Evolutionary conservation across 495 filamentous ascomycete species (phyloP).

Genomic region (Xylaria scruposa): DNA sequence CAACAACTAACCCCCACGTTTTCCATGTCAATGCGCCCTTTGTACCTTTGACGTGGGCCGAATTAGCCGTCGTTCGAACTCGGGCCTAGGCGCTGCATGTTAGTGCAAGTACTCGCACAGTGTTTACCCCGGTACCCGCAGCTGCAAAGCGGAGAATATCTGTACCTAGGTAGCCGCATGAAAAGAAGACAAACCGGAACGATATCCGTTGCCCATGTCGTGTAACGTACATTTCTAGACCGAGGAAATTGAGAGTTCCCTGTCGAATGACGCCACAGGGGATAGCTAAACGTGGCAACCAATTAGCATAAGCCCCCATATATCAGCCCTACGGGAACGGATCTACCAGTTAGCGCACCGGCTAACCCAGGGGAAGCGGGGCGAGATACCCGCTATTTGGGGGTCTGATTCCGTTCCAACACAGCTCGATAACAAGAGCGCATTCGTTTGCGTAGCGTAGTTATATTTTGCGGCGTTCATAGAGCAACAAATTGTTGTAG

Average conservation of each 20-base stretch:
- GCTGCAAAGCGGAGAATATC: background rate
- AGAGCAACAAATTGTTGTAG: too few relatives aligned
- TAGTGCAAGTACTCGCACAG: background rate
- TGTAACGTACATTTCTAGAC: background rate
- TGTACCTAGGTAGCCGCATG: background rate
- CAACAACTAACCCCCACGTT: background rate
- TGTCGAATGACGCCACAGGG: background rate
- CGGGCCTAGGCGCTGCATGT: background rate
- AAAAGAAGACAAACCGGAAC: background rate
- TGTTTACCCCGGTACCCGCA: background rate
- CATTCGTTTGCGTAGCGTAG: too few relatives aligned
- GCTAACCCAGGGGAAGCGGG: background rate
- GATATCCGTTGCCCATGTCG: background rate
- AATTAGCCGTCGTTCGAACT: background rate
- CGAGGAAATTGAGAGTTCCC: background rate
- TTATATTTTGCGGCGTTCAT: too few relatives aligned
- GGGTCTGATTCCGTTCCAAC: background rate
- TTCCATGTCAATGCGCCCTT: background rate
- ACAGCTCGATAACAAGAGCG: too few relatives aligned
- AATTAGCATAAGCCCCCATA: background rate
- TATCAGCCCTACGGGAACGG: conserved; percentile 2
- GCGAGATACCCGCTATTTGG: background rate
- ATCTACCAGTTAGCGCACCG: background rate
- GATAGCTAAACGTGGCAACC: background rate
- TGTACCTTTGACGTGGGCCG: background rate